Base-by-base conservation (phyloP, 306 rosid species). In the Cucumis hystrix region DNA sequence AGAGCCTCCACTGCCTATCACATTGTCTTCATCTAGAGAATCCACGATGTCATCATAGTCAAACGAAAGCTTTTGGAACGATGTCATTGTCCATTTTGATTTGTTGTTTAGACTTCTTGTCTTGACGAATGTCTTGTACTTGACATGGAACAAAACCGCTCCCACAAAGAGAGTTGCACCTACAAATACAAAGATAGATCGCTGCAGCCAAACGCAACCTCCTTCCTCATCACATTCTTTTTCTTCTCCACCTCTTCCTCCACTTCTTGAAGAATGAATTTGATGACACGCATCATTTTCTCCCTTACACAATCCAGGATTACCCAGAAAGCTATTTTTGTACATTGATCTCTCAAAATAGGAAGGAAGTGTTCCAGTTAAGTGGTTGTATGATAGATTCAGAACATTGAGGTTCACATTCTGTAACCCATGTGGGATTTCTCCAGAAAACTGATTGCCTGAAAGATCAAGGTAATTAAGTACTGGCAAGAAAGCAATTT, bases 21-120 rank as follows among this genome's bases (percentile, higher is more conserved):
- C 91, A 71, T 84, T 94, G 80, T 92, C 96, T 77, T 94, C 97
- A 65, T 90, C 98, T 0, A 94, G 97, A 43, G 92, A 89, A 66
- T 86, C 96, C 86, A 92, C 80, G 39, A 95, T 89, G 91, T 95
- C 97, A 47, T 90, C 84, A 81, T 95, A 95, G 56, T 88, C 80
- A n/a, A 95, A 95, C 71, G 92, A 92, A 83, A 95, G 82, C 82
- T 95, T 95, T 80, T 95, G 98, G 79, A 95, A 95, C n/a, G 98
- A 95, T 92, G 89, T 89, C 84, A 95, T 47, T 0, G 92, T 95
- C 97, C 96, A 95, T 82, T 85, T 92, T 0, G 96, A 88, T 57
- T 88, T 87, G 87, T 87, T 93, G n/a, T 81, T 79, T n/a, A 89
- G 80, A 58, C 86, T 83, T 51, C 60, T 82, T 1, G 88, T 83